Conservation (phyloP, 148 eudicot species). For the Amaranthus palmeri region DNA sequence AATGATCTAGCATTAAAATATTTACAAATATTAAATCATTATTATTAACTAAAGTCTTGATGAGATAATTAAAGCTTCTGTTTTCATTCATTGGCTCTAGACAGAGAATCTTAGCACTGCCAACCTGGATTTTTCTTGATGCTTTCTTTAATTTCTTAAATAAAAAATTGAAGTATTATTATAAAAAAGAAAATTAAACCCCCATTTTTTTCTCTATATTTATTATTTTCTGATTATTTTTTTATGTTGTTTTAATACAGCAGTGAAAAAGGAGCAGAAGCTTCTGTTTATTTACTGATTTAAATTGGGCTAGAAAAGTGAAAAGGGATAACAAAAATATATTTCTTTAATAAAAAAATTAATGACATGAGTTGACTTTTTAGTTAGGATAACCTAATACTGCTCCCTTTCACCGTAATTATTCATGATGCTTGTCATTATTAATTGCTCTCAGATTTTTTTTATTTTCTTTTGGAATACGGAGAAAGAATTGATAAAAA, state of each 20-base stretch:
- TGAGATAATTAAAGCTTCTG: constrained; percentile 17
- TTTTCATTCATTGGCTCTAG: constrained; percentile 44
- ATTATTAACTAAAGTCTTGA: not conserved
- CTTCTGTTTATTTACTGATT: constrained; percentile 23
- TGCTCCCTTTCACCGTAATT: constrained; percentile 18
- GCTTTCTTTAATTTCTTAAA: not conserved
- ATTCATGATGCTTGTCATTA: constrained; percentile 39
- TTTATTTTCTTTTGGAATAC: too few relatives aligned
- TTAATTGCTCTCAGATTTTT: not conserved
- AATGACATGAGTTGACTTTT: constrained; percentile 41
- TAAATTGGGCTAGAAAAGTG: constrained; percentile 17
- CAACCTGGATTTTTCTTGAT: constrained; percentile 55
- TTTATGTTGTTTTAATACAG: constrained; percentile 3
- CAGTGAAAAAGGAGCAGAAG: constrained; percentile 37
- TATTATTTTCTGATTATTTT: not conserved
- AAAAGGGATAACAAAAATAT: constrained; percentile 1
- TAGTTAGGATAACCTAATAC: constrained; percentile 25
- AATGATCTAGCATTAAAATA: not conserved
- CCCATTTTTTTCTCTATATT: not conserved
- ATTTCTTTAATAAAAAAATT: not conserved
- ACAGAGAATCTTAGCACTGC: constrained; percentile 45
- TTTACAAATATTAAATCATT: not conserved
- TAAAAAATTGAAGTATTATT: not conserved
- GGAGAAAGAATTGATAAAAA: too few relatives aligned
- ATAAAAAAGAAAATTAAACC: not conserved